phyloP scores from a whole-genome alignment of 805 yeast species.

The Komagataella pastoris region DNA sequence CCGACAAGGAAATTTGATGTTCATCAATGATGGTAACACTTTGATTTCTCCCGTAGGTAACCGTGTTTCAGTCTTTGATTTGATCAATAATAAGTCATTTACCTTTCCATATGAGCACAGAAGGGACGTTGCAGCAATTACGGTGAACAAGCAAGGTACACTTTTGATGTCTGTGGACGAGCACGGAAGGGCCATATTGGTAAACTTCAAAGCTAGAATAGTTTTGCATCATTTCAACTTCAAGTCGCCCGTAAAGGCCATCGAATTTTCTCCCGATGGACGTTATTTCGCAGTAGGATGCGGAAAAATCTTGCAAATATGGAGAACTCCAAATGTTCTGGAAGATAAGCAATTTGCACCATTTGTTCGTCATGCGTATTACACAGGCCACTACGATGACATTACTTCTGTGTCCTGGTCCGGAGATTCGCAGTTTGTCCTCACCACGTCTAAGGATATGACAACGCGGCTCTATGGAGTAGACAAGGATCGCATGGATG shows the following conservation, averaged over 20 bases:
- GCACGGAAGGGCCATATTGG: constrained; percentile 88
- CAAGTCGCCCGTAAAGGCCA: constrained; percentile 59
- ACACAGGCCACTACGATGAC: constrained; percentile 87
- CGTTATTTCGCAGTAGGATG: constrained; percentile 74
- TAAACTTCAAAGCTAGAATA: constrained; percentile 68
- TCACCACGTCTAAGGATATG: constrained; percentile 82
- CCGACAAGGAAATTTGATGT: constrained; percentile 79
- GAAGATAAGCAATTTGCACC: constrained; percentile 95
- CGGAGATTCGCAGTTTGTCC: constrained; percentile 73
- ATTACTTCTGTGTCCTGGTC: constrained; percentile 80
- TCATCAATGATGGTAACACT: constrained; percentile 75
- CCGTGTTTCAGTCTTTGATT: constrained; percentile 78
- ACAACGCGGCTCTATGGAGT: constrained; percentile 79
- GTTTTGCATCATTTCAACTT: constrained; percentile 92
- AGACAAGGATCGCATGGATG: constrained; percentile 37
- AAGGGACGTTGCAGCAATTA: constrained; percentile 65
- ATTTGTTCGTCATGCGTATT: constrained; percentile 77
- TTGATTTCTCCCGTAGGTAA: constrained; percentile 91
- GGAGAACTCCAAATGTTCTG: constrained; percentile 76
- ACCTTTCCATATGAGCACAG: constrained; percentile 92
- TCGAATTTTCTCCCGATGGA: constrained; percentile 85
- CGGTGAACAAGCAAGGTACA: constrained; percentile 73
- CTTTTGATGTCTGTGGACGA: constrained; percentile 72
- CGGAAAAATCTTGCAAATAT: constrained; percentile 75
- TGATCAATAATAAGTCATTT: constrained; percentile 70